These are phyloP conservation scores for Dipodascopsis uninucleata DNA, from an alignment of 805 yeast species.

Conservation along the genomic window DNA sequence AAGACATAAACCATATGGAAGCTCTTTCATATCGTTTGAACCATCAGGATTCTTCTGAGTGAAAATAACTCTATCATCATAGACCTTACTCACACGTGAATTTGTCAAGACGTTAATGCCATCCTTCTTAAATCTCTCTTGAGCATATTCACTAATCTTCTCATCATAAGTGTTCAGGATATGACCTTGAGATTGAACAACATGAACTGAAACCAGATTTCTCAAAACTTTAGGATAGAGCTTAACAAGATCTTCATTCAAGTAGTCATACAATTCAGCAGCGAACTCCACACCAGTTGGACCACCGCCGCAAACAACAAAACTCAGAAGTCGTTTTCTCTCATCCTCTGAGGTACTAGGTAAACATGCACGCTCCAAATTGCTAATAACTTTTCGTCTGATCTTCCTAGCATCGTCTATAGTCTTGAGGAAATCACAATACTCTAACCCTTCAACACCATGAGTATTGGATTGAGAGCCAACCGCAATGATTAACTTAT, in stretches of 20 bases:
- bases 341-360: constrained; percentile 64
- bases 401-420: constrained; percentile 61
- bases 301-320: constrained; percentile 72
- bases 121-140: constrained; percentile 59
- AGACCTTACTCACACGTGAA: constrained; percentile 58
- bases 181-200: constrained; percentile 64
- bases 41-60: constrained; percentile 49
- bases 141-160: constrained; percentile 60
- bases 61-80: constrained; percentile 56
- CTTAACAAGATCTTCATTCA: constrained; percentile 59
- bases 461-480: constrained; percentile 68
- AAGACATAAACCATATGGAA: constrained; percentile 65
- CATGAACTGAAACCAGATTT: constrained; percentile 62
- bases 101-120: constrained; percentile 60
- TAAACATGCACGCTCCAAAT: constrained; percentile 59
- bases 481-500: constrained; percentile 62
- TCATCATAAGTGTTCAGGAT: constrained; percentile 67
- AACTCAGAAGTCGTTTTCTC: constrained; percentile 55
- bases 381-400: constrained; percentile 51
- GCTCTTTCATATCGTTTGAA: constrained; percentile 39
- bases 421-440: constrained; percentile 59
- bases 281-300: constrained; percentile 75
- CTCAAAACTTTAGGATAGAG: constrained; percentile 57
- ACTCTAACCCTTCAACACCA: constrained; percentile 65
- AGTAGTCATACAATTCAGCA: constrained; percentile 62